Evolutionary conservation across 2,329 filamentous ascomycete species (phyloP).

Genomic region (Emmonsia crescens): DNA sequence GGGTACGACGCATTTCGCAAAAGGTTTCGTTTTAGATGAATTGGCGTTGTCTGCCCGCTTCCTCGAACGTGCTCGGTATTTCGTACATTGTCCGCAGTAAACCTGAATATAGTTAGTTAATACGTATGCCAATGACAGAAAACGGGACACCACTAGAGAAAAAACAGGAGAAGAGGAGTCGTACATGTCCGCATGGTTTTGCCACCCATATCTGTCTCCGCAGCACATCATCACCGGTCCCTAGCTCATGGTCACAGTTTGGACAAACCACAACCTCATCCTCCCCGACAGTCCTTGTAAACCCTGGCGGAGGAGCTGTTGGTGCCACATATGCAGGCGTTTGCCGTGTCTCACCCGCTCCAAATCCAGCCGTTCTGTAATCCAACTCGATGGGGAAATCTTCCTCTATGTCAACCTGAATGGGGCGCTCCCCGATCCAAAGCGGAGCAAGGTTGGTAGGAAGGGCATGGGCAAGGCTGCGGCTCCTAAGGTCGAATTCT

Average conservation of each 20-base stretch:
- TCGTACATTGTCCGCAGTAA: conserved; percentile 39
- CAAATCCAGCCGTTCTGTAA: conserved; percentile 36
- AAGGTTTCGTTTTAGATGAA: conserved; percentile 25
- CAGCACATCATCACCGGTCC: conserved; percentile 52
- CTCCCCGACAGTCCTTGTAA: conserved; percentile 64
- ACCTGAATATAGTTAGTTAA: conserved; percentile 24
- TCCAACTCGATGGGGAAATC: conserved; percentile 22
- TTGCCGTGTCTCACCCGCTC: conserved; percentile 14
- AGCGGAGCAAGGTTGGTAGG: conserved; percentile 14
- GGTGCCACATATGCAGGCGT: conserved; percentile 48
- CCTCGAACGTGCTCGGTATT: conserved; percentile 27
- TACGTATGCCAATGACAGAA: conserved; percentile 4
- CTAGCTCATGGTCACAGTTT: conserved; percentile 74
- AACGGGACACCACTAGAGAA: conserved; percentile 13
- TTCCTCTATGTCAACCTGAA: conserved; percentile 19
- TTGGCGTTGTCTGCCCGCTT: conserved; percentile 20
- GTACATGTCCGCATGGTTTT: conserved; percentile 84
- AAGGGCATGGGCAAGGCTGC: conserved; percentile 6
- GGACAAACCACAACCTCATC: conserved; percentile 71
- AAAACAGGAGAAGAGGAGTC: conserved; percentile 15
- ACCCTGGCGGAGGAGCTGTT: conserved; percentile 58
- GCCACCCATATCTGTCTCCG: conserved; percentile 90
- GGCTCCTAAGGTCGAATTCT: conserved; percentile 13
- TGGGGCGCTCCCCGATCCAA: conserved; percentile 17
- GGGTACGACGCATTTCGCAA: conserved; percentile 34